Base-by-base conservation (phyloP, 805 yeast genomes). In the Candida germanica region DNA sequence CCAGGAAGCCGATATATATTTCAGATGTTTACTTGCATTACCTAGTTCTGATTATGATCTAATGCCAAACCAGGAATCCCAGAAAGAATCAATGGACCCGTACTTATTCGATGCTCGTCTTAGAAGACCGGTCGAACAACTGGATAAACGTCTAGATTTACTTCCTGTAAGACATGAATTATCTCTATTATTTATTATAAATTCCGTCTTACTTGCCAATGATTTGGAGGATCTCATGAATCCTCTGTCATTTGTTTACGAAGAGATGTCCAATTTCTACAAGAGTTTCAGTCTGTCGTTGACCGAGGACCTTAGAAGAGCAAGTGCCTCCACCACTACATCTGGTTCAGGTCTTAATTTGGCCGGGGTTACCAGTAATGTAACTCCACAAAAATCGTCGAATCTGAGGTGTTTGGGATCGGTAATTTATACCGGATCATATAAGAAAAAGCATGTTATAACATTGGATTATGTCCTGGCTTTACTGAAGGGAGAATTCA, bases 131-230 rank as follows among this genome's bases (percentile, higher is more conserved):
- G 23, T 6, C 6, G 23, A 20, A 20, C 6, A 13, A 15, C 17
- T 10, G 3, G 34, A 31, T n/a, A 24, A 14, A 13, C 3, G 11
- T 5, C 19, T 18, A 10, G 21, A 31, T n/a, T 12, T 18, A 7
- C 29, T 29, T 24, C 10, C 22, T 44, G 52, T 51, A 27, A 47
- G 67, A 35, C 62, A 55, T 33, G 66, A 62, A 39, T 43, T 61
- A 4, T 48, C 66, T 3, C 45, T 61, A 32, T 30, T 60, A 39
- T 61, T 43, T 28, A 33, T 54, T 1, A 32, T 62, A 5, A 59
- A 58, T 32, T 47, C 49, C 36, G 34, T 58, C 13, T 40, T 56
- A 13, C 43, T 46, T 13, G 38, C 53, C 17, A 34, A 39, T 3
- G 47, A 42, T 17, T 30, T 58, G 25, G 40, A 38, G 6, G 48